Evolutionary conservation across 106 monocot genomes (phyloP).

Genomic region (Acorus gramineus): DNA sequence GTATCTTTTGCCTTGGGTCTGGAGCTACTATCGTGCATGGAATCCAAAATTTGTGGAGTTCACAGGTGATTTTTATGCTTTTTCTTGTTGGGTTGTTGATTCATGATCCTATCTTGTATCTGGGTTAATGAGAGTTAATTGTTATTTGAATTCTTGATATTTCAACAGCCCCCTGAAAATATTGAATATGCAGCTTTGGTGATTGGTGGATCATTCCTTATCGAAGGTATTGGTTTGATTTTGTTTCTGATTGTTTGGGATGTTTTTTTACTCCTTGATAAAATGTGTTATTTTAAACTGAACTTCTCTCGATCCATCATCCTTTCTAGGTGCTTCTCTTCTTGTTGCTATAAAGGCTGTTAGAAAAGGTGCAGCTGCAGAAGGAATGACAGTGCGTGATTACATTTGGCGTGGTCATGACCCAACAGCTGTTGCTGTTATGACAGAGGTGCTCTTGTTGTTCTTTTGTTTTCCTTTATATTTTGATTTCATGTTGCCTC

Average conservation of each 20-base stretch:
- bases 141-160: not conserved
- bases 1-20: slow-evolving; percentile 97
- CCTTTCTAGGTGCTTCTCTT: slow-evolving; percentile 68
- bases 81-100: not conserved
- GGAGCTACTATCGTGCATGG: slow-evolving; percentile 99
- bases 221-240: slow-evolving; percentile 61
- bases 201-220: slow-evolving; percentile 92
- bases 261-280: no score
- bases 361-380: slow-evolving; percentile 93
- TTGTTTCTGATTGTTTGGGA: not conserved
- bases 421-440: slow-evolving; percentile 98
- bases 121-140: no score
- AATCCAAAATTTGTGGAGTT: slow-evolving; percentile 77
- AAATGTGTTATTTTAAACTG: not conserved
- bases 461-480: slow-evolving; percentile 1
- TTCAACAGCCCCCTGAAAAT: slow-evolving; percentile 81
- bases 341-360: slow-evolving; percentile 98
- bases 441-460: slow-evolving; percentile 68
- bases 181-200: slow-evolving; percentile 97
- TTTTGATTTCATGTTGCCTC: not conserved
- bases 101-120: not conserved
- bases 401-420: slow-evolving; percentile 99
- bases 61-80: slow-evolving; percentile 18
- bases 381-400: slow-evolving; percentile 83
- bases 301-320: not conserved